Percentiles rank a stretch among this genome's conserved stretches.
These are phyloP conservation scores for Gossypium sturtianum DNA, from an alignment of 345 rosid genomes.

Conservation along the genomic window DNA sequence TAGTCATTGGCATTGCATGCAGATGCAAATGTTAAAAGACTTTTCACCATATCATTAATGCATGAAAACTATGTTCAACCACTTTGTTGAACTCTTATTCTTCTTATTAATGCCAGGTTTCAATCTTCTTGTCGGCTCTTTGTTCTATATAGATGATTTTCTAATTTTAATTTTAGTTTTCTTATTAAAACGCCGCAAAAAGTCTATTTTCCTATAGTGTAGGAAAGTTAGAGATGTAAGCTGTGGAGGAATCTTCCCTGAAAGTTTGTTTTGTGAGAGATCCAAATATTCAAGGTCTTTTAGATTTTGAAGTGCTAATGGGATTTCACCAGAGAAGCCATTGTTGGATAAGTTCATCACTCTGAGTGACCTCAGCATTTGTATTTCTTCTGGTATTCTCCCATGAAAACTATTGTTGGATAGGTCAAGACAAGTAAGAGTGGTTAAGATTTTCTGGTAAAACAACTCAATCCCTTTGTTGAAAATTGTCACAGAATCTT, in stretches of 20 bases:
- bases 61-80: too few species aligned
- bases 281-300: constrained; percentile 13
- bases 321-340: background rate
- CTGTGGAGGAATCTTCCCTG: constrained; percentile 14
- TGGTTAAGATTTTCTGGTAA: background rate
- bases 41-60: too few species aligned
- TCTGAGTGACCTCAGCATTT: background rate
- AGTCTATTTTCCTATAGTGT: too few species aligned
- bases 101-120: too few species aligned
- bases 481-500: background rate
- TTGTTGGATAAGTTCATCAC: constrained; percentile 17
- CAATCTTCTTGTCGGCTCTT: too few species aligned
- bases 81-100: too few species aligned
- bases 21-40: too few species aligned
- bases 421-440: background rate
- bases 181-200: too few species aligned
- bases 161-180: too few species aligned
- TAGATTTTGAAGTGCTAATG: background rate
- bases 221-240: constrained; percentile 8
- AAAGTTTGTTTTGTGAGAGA: constrained; percentile 18
- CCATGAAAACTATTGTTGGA: constrained; percentile 14
- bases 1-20: too few species aligned
- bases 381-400: background rate
- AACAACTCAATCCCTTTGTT: background rate
- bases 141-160: too few species aligned